Evolutionary conservation across 768 basidiomycete species (phyloP).

Genomic region (Hemileccinum rubropunctum): DNA sequence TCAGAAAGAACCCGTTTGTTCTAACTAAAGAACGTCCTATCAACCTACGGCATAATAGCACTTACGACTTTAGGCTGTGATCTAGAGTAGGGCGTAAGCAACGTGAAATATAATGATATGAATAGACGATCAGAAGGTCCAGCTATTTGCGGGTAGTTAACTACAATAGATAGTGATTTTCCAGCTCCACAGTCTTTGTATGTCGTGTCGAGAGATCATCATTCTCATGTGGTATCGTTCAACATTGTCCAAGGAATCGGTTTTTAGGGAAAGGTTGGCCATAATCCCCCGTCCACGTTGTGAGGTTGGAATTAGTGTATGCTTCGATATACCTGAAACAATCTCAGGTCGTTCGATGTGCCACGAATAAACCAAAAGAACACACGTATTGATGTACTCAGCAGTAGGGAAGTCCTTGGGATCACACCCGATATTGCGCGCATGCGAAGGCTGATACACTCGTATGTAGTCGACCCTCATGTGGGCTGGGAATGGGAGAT

Average conservation of each 20-base stretch:
- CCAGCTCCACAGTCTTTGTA: background rate
- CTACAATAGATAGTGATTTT: background rate
- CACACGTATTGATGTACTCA: constrained; percentile 65
- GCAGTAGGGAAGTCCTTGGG: constrained; percentile 65
- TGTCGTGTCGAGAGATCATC: background rate
- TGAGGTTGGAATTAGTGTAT: constrained; percentile 59
- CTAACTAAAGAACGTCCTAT: background rate
- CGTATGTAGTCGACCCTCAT: constrained; percentile 57
- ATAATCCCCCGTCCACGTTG: constrained; percentile 44
- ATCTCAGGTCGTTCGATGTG: background rate
- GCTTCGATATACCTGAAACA: constrained; percentile 55
- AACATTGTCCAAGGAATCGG: constrained; percentile 42
- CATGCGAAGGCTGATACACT: constrained; percentile 65
- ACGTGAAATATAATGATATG: constrained; percentile 1
- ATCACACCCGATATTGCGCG: constrained; percentile 71
- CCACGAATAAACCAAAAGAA: constrained; percentile 4
- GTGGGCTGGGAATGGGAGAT: constrained; percentile 49
- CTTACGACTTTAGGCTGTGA: background rate
- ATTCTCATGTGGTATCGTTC: constrained; percentile 1
- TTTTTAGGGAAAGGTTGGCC: constrained; percentile 51
- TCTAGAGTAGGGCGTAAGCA: background rate
- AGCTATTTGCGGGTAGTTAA: background rate
- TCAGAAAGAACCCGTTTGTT: background rate
- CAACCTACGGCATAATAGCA: background rate
- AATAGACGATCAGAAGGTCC: background rate